phyloP scores from a whole-genome alignment of 352 stramenopile genomes.

The Phytophthora brassicae region DNA sequence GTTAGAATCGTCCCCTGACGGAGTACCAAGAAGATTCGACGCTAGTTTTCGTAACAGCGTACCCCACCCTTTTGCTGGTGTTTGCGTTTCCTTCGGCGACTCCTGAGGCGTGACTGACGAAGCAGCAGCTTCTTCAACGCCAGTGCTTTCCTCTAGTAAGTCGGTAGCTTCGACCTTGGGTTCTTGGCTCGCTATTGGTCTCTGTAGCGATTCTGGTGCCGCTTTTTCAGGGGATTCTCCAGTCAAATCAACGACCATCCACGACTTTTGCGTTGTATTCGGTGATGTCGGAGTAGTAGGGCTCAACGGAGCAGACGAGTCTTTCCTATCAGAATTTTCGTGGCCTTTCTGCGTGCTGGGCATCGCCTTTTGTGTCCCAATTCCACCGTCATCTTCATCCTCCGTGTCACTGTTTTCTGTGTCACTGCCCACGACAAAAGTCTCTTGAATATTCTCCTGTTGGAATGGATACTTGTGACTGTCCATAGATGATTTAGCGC shows the following conservation, averaged over 20 bases:
- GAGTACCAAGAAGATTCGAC: slow-evolving; percentile 10
- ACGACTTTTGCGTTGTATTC: slow-evolving; percentile 8
- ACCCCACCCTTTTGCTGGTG: slow-evolving; percentile 6
- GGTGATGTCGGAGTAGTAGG: slow-evolving; percentile 3
- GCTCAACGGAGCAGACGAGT: background rate
- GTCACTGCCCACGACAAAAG: slow-evolving; percentile 52
- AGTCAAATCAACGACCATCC: slow-evolving; percentile 22
- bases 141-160: background rate
- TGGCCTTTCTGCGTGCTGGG: slow-evolving; percentile 1
- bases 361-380: slow-evolving; percentile 6
- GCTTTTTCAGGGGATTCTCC: slow-evolving; percentile 10
- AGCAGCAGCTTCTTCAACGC: background rate
- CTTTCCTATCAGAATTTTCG: background rate
- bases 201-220: background rate
- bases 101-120: slow-evolving; percentile 1
- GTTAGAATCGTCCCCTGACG: slow-evolving; percentile 3
- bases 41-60: slow-evolving; percentile 8
- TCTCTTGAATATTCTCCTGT: slow-evolving; percentile 50
- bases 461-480: slow-evolving; percentile 48
- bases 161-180: slow-evolving; percentile 3
- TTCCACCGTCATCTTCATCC: slow-evolving; percentile 9
- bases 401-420: slow-evolving; percentile 49
- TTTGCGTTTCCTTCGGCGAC: slow-evolving; percentile 10
- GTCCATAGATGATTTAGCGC: slow-evolving; percentile 15
- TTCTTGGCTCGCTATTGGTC: background rate